Percentiles rank a stretch among this genome's conserved stretches.
These are phyloP conservation scores for Lentinus tigrinus DNA, from an alignment of 768 basidiomycete species.

Conservation along the genomic window DNA sequence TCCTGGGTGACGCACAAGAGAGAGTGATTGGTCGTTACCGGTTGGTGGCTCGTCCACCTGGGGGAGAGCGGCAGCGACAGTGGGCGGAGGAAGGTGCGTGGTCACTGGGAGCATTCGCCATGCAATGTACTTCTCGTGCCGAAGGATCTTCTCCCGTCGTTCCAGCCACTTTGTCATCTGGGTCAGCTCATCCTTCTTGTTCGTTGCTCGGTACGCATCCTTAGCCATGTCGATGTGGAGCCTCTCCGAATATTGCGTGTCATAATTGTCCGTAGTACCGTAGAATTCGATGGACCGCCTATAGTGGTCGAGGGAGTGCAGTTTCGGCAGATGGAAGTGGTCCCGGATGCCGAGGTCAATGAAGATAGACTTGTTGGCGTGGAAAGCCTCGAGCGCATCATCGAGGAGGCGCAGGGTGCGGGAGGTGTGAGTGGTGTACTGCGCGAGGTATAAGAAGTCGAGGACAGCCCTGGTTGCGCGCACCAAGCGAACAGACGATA, in stretches of 20 bases:
- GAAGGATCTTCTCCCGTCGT: slow-evolving; percentile 11
- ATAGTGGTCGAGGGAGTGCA: slow-evolving; percentile 24
- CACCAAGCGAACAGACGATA: slow-evolving; percentile 8
- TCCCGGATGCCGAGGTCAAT: slow-evolving; percentile 19
- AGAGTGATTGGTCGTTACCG: too few relatives aligned
- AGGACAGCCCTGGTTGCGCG: slow-evolving; percentile 20
- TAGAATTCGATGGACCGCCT: slow-evolving; percentile 11
- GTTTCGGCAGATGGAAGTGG: slow-evolving; percentile 25
- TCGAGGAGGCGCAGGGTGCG: slow-evolving; percentile 13
- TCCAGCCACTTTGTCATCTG: slow-evolving; percentile 20
- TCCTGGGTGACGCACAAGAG: too few relatives aligned
- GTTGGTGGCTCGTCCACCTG: too few relatives aligned
- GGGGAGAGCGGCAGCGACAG: too few relatives aligned
- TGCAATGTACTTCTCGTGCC: slow-evolving; percentile 4
- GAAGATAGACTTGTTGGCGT: slow-evolving; percentile 24
- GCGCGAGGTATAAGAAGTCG: slow-evolving; percentile 28
- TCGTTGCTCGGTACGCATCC: slow-evolving; percentile 21
- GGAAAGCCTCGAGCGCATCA: slow-evolving; percentile 17
- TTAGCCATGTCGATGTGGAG: slow-evolving; percentile 47
- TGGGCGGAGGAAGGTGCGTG: not conserved
- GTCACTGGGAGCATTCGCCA: slow-evolving; percentile 5
- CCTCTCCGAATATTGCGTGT: slow-evolving; percentile 25
- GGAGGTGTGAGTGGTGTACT: slow-evolving; percentile 19
- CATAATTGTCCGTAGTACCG: slow-evolving; percentile 23
- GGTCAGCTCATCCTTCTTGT: slow-evolving; percentile 14